Base-by-base conservation (phyloP, 2,329 filamentous ascomycete species). In the Phoma sp. region DNA sequence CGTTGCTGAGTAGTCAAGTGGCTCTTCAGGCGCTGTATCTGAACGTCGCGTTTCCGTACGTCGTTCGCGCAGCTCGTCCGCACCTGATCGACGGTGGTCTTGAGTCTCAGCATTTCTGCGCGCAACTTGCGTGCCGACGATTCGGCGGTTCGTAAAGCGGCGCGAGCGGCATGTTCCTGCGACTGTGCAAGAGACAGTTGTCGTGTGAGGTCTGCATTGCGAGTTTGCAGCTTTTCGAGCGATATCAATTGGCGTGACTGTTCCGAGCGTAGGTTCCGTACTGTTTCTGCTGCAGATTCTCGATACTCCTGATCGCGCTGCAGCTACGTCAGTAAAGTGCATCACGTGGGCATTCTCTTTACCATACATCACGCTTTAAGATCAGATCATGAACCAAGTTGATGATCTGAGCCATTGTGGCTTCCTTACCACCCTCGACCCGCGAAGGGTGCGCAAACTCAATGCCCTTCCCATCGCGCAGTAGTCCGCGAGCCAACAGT, bases 341-440 rank as follows among this genome's bases (percentile, higher is more conserved):
- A 23, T 26, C 11, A 11, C 25, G 15, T 12, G 2, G 12, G 7
- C 14, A 1, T 7, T 17, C 11, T 15, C 3, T 33, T 21, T 17
- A 17, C 10, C 87, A 66, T 80, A 96, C 92, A 74, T 99, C 95
- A 80, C 93, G 86, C 62, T 93, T 86, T 56, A 97, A 75, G 54
- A 99, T 91, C 64, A 99, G 77, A 72, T 99, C 95, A 75, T 99
- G 96, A 42, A 99, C 87, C 20, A 99, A 83, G 71, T 93, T 90
- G 78, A 99, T 96, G 65, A 98, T 88, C 62, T 87, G 86, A 17
- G 90, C 89, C 87, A 95, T 93, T 15, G 90, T 90, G 43, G 83
- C 84, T 68, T 84, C 83, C 30, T 85, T 81, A 15, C 84, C 85
- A 15, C 83, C 82, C 59, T 87, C 84, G 54, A 81, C 83, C 59